Evolutionary conservation across 768 basidiomycete species (phyloP).

Genomic region (Lentinula raphanica): DNA sequence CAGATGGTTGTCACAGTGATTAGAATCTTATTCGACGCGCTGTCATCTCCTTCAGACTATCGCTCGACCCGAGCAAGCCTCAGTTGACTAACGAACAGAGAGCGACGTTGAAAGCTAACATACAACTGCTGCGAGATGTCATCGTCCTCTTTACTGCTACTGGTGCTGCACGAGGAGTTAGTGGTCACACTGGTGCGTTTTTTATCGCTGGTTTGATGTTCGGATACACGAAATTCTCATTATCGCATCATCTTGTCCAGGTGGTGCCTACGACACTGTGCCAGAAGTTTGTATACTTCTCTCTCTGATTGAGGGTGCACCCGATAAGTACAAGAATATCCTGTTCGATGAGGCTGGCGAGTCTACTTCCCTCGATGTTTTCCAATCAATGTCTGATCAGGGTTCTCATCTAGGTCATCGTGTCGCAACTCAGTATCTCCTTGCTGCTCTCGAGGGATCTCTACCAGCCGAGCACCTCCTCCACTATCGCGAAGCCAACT

Average conservation of each 20-base stretch:
- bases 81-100: conserved; percentile 61
- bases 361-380: conserved; percentile 15
- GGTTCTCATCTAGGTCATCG: conserved; percentile 58
- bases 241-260: conserved; percentile 20
- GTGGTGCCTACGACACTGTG: conserved; percentile 70
- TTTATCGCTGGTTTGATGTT: neutral
- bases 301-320: conserved; percentile 58
- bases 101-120: conserved; percentile 56
- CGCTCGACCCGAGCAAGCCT: conserved; percentile 65
- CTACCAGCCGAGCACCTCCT: conserved; percentile 72
- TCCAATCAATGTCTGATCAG: neutral
- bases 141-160: conserved; percentile 85
- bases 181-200: conserved; percentile 71
- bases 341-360: conserved; percentile 80
- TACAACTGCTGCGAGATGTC: conserved; percentile 77
- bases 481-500: conserved; percentile 81
- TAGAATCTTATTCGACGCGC: conserved; percentile 11
- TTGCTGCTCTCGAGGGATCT: conserved; percentile 70
- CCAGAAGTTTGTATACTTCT: conserved; percentile 82
- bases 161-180: conserved; percentile 80
- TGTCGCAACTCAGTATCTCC: conserved; percentile 85
- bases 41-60: conserved; percentile 43
- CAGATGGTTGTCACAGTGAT: neutral
- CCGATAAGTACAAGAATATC: conserved; percentile 59
- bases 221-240: neutral